These are phyloP conservation scores for Daldinia childiae DNA, from an alignment of 495 filamentous ascomycete species.

Conservation along the genomic window DNA sequence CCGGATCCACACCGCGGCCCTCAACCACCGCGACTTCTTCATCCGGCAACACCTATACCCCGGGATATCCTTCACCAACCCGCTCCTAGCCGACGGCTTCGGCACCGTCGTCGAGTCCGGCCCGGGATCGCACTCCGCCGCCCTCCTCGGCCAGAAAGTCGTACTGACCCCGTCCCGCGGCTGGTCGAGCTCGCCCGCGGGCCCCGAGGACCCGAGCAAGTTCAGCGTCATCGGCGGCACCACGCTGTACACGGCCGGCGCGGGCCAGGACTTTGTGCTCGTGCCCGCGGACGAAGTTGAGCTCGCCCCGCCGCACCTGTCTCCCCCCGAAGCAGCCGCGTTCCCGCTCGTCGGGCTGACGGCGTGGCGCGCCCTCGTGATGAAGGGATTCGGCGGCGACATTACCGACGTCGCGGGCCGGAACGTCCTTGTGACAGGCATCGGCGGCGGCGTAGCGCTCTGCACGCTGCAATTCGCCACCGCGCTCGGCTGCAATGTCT, in stretches of 20 bases:
- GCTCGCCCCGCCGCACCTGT: slow-evolving; percentile 75
- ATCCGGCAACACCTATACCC: slow-evolving; percentile 93
- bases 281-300: slow-evolving; percentile 78
- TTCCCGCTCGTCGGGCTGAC: slow-evolving; percentile 85
- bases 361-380: slow-evolving; percentile 84
- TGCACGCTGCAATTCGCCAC: slow-evolving; percentile 75
- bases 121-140: slow-evolving; percentile 53
- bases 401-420: slow-evolving; percentile 69
- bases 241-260: slow-evolving; percentile 68
- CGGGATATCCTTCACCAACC: slow-evolving; percentile 73
- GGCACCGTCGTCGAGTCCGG: slow-evolving; percentile 75
- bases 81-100: slow-evolving; percentile 81
- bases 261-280: slow-evolving; percentile 74
- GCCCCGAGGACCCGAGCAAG: slow-evolving; percentile 70
- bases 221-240: slow-evolving; percentile 81
- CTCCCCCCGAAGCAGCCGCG: slow-evolving; percentile 76
- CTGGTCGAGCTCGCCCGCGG: slow-evolving; percentile 74
- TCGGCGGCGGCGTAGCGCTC: slow-evolving; percentile 82
- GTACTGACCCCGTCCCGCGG: slow-evolving; percentile 77
- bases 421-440: slow-evolving; percentile 78
- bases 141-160: slow-evolving; percentile 69
- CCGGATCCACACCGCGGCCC: slow-evolving; percentile 74
- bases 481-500: slow-evolving; percentile 70
- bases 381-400: slow-evolving; percentile 71
- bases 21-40: slow-evolving; percentile 94